A percentile compares a stretch with the other conserved stretches of the same genome.
Evolutionary conservation across 1,284 basidiomycete species (phyloP).

Genomic region (Xerocomus minutiporus): DNA sequence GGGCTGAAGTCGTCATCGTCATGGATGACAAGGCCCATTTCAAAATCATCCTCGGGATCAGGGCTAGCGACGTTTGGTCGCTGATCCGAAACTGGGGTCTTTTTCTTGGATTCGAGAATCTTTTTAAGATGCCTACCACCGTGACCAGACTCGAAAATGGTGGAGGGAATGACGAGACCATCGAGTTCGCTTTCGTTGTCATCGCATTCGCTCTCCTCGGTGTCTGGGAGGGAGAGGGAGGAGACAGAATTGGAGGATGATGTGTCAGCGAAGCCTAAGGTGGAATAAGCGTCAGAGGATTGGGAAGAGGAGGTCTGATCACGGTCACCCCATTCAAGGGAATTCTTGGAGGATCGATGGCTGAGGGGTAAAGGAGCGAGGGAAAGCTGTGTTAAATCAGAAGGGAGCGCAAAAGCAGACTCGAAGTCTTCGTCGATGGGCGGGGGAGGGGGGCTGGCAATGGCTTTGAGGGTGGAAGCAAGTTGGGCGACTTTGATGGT

Average conservation of each 20-base stretch:
- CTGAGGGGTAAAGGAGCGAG: conserved; percentile 66
- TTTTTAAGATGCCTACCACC: conserved; percentile 62
- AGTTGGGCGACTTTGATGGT: conserved; percentile 69
- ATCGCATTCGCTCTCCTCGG: conserved; percentile 65
- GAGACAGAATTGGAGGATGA: conserved; percentile 68
- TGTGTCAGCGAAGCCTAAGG: conserved; percentile 65
- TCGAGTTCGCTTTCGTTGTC: conserved; percentile 71
- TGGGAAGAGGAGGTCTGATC: conserved; percentile 76
- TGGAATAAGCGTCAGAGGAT: conserved; percentile 77
- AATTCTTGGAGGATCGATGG: conserved; percentile 72
- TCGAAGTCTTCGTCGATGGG: conserved; percentile 68
- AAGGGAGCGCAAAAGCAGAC: conserved; percentile 70
- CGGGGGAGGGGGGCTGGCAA: conserved; percentile 31
- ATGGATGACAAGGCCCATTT: conserved; percentile 74
- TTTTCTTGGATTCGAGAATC: conserved; percentile 73
- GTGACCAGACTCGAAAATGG: conserved; percentile 66
- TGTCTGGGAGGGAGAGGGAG: conserved; percentile 60
- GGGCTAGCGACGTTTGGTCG: conserved; percentile 50
- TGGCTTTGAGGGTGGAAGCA: conserved; percentile 34
- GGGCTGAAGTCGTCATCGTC: conserved; percentile 77
- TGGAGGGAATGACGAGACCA: conserved; percentile 70
- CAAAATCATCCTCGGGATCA: conserved; percentile 76
- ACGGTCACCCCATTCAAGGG: conserved; percentile 78
- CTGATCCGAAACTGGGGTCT: conserved; percentile 44
- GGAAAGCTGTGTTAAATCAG: conserved; percentile 71